These are phyloP conservation scores for Spinacia oleracea DNA, from an alignment of 179 eudicot species.

Conservation along the genomic window DNA sequence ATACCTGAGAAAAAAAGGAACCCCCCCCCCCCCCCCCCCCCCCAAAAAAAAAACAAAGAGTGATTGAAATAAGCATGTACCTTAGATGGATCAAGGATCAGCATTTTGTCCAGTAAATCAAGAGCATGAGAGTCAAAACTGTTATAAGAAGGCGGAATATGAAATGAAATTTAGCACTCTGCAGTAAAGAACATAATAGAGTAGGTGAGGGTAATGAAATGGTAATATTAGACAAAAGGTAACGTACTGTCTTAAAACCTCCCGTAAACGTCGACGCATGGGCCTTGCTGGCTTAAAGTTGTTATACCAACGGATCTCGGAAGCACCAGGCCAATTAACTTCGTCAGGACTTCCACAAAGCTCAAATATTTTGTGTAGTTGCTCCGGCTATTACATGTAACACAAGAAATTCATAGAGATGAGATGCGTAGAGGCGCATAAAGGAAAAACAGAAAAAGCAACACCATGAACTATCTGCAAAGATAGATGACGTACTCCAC, in stretches of 20 bases:
- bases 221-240: slow-evolving; percentile 5
- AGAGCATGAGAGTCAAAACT: slow-evolving; percentile 77
- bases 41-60: not conserved
- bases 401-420: slow-evolving; percentile 7
- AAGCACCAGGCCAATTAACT: slow-evolving; percentile 79
- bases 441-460: slow-evolving; percentile 1
- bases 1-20: not conserved
- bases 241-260: slow-evolving; percentile 65
- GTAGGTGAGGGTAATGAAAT: not conserved
- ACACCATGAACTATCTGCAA: not conserved
- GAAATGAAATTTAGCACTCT: slow-evolving; percentile 2
- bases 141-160: slow-evolving; percentile 22
- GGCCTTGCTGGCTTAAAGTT: slow-evolving; percentile 74
- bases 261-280: slow-evolving; percentile 65
- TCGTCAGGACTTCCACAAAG: slow-evolving; percentile 87
- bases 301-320: slow-evolving; percentile 75
- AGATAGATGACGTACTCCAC: not conserved
- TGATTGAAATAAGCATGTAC: slow-evolving; percentile 33
- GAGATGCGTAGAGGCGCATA: not conserved
- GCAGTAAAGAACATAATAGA: not conserved
- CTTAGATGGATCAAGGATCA: slow-evolving; percentile 83
- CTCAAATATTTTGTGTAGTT: slow-evolving; percentile 76
- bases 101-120: slow-evolving; percentile 77
- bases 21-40: not conserved
- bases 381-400: slow-evolving; percentile 59